Conservation (phyloP, 495 filamentous ascomycete genomes). For the Trichocladium antarcticum region DNA sequence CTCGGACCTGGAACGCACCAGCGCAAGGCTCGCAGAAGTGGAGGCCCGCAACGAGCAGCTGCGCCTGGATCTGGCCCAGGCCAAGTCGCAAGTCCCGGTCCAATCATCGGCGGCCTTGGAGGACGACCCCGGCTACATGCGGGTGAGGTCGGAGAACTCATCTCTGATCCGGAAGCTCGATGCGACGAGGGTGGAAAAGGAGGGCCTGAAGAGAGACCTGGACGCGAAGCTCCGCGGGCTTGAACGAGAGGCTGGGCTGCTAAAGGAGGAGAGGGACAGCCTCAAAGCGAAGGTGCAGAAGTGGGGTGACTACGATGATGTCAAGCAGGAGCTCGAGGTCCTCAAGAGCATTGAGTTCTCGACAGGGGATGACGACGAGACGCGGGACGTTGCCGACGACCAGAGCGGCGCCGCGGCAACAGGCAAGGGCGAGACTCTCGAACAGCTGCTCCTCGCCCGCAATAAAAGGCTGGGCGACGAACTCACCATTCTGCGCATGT, state of each 20-base stretch:
- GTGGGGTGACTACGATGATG: slow-evolving; percentile 90
- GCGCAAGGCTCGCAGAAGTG: slow-evolving; percentile 73
- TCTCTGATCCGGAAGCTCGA: slow-evolving; percentile 80
- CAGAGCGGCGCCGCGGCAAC: slow-evolving; percentile 43
- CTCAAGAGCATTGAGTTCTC: slow-evolving; percentile 97
- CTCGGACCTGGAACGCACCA: slow-evolving; percentile 84
- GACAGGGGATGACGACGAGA: slow-evolving; percentile 73
- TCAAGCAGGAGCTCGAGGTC: slow-evolving; percentile 90
- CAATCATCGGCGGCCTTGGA: slow-evolving; percentile 50
- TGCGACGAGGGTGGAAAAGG: slow-evolving; percentile 66
- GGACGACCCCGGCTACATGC: slow-evolving; percentile 78
- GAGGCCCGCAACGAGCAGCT: slow-evolving; percentile 93
- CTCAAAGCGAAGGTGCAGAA: slow-evolving; percentile 72
- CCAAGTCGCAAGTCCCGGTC: slow-evolving; percentile 59
- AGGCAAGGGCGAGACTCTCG: slow-evolving; percentile 67
- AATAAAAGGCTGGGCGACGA: slow-evolving; percentile 96
- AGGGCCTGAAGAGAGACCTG: slow-evolving; percentile 59
- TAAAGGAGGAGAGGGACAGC: slow-evolving; percentile 57
- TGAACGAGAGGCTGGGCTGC: slow-evolving; percentile 57
- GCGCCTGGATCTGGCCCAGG: slow-evolving; percentile 77
- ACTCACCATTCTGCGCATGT: slow-evolving; percentile 82
- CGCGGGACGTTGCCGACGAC: slow-evolving; percentile 25
- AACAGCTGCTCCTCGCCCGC: slow-evolving; percentile 79
- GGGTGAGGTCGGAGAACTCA: slow-evolving; percentile 84
- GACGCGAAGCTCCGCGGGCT: slow-evolving; percentile 60